phyloP scores from a whole-genome alignment of 331 rosid species.

The Dryas integrifolia region DNA sequence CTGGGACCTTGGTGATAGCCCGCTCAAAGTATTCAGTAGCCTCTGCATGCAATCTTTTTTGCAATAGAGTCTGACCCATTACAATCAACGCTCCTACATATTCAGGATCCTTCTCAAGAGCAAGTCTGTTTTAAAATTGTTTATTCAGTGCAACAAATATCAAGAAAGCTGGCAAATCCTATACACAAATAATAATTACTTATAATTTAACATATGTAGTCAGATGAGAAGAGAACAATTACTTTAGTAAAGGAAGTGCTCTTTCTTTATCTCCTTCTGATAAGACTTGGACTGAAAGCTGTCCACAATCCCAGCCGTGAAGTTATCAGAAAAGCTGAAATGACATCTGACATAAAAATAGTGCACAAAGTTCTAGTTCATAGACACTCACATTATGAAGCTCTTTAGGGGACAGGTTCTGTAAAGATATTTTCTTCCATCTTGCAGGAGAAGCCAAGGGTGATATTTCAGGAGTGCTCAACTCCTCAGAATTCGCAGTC shows the following conservation, averaged over 20 bases:
- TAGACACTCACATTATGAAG: constrained; percentile 60
- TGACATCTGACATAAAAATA: constrained; percentile 4
- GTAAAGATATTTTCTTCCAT: constrained; percentile 41
- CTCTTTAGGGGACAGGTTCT: constrained; percentile 62
- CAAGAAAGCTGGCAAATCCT: too few species aligned
- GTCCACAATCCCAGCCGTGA: constrained; percentile 35
- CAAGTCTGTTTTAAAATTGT: constrained; percentile 43
- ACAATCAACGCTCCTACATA: constrained; percentile 62
- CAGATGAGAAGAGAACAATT: constrained; percentile 28
- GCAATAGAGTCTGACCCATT: constrained; percentile 74
- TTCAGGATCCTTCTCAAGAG: constrained; percentile 89
- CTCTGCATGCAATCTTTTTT: constrained; percentile 55
- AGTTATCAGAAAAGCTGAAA: constrained; percentile 12
- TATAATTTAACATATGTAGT: not conserved
- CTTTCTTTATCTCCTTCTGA: constrained; percentile 50
- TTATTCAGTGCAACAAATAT: constrained; percentile 14
- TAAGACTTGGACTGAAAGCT: constrained; percentile 70
- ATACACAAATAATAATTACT: not conserved
- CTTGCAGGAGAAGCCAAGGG: constrained; percentile 1
- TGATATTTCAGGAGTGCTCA: constrained; percentile 31
- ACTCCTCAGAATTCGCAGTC: constrained; percentile 30
- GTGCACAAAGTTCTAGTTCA: constrained; percentile 23
- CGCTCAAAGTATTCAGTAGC: constrained; percentile 59
- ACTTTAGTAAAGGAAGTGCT: constrained; percentile 72
- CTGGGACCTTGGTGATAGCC: constrained; percentile 68